Base-by-base conservation (phyloP, 78 protist genomes). In the Polysphondylium violaceum region DNA sequence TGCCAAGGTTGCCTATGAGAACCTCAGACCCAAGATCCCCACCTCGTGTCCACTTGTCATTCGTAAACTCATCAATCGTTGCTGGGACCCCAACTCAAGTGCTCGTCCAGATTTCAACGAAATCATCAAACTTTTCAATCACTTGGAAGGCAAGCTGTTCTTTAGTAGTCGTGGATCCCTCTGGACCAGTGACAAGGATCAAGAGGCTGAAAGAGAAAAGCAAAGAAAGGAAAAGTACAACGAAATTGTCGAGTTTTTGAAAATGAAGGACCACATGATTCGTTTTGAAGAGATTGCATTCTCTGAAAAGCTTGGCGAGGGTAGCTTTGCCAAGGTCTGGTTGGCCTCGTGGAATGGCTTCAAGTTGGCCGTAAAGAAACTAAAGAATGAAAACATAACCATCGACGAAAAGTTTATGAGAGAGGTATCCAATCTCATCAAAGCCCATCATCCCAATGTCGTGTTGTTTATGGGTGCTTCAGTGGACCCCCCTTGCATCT, bases 111-210 rank as follows among this genome's bases (percentile, higher is more conserved):
- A 43, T 14, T 76, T 76, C 33, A 47, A 41, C 29, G 86, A 76
- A 17, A 76, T 76, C 27, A 16, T 76, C 8, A 58, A 47, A 19
- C 50, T 76, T 1, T 76, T 76, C 31, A 36, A 76, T 43, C 86
- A 76, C 31, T 47, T 76, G 25, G 86, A 76, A 43, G 86, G 86
- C 21, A 76, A 76, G 31, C 21, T 76, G 17, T 76, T 76, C 86
- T 76, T 76, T 61, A 61, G 74, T 3, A 36, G 69, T 27, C 65
- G 69, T 9, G 86, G 86, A 44, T n/a, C 44, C 17, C 73, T 76
- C 11, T 76, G 86, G 86, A 56, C 86, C 0, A 43, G 58, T 33
- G 65, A 76, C n/a, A 31, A 76, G 16, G 74, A 76, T 8, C 74
- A 76, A 43, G 86, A 76, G 16, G 44, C 61, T 29, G 86, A 76